Evolutionary conservation across 2,329 filamentous ascomycete species (phyloP).

Genomic region (Stagonosporopsis chrysanthemi): DNA sequence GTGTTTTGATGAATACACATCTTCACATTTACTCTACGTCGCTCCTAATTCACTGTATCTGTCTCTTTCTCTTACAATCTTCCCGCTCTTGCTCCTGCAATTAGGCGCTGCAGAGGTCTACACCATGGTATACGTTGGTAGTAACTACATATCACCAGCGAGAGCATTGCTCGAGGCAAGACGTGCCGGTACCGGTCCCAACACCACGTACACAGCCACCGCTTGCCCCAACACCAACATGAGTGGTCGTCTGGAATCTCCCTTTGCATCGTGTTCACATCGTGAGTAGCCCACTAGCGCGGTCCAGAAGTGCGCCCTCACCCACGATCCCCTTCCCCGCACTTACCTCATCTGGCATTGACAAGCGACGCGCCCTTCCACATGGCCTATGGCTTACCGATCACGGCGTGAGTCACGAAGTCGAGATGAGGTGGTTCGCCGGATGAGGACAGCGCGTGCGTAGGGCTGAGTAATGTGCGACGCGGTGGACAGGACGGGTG

Average conservation of each 20-base stretch:
- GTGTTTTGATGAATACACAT: not conserved
- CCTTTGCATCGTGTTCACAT: too few species aligned
- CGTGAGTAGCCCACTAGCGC: not conserved
- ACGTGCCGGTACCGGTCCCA: too few species aligned
- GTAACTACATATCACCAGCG: too few species aligned
- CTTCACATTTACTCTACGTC: not conserved
- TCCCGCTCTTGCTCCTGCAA: too few species aligned
- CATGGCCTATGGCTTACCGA: not conserved
- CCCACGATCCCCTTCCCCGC: not conserved
- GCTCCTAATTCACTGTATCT: too few species aligned
- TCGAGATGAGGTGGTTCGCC: not conserved
- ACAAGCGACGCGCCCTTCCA: conserved; percentile 6
- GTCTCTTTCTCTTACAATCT: too few species aligned
- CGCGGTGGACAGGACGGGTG: not conserved
- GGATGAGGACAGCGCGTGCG: not conserved
- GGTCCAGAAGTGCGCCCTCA: not conserved
- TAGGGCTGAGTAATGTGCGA: conserved; percentile 2
- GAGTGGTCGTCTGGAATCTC: too few species aligned
- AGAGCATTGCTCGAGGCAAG: too few species aligned
- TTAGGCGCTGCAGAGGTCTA: too few species aligned
- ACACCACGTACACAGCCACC: too few species aligned
- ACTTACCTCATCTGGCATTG: conserved; percentile 4
- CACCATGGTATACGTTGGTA: too few species aligned
- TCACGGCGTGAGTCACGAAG: conserved; percentile 5
- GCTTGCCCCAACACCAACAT: too few species aligned